Evolutionary conservation across 2,329 filamentous ascomycete species (phyloP).

Genomic region (Cryoendolithus antarcticus): DNA sequence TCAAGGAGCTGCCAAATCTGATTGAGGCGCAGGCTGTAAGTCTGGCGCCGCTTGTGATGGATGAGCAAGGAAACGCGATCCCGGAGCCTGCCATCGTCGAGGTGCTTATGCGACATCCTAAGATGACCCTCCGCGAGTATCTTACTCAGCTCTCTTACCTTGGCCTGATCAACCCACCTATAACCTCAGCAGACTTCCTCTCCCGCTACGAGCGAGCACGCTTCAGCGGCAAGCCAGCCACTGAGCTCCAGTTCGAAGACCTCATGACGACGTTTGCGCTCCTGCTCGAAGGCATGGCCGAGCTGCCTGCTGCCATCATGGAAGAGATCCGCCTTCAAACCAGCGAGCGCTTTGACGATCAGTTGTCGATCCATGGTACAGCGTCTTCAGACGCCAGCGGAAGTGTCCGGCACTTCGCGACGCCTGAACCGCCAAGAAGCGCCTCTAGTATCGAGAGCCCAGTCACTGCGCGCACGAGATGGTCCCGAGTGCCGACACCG

Average conservation of each 20-base stretch:
- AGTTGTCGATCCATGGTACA: no score
- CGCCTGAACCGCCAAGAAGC: constrained; percentile 9
- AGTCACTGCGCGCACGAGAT: constrained; percentile 16
- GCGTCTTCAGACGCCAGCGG: background rate
- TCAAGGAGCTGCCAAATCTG: constrained; percentile 74
- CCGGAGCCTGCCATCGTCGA: constrained; percentile 43
- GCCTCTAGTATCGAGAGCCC: constrained; percentile 15
- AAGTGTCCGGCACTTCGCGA: constrained; percentile 4
- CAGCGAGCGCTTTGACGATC: constrained; percentile 2
- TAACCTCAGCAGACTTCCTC: constrained; percentile 51
- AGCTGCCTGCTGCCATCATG: constrained; percentile 45
- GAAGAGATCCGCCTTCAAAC: constrained; percentile 25
- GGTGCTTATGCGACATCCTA: constrained; percentile 55
- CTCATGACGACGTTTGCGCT: constrained; percentile 80
- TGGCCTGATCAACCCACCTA: constrained; percentile 45
- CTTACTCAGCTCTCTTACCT: constrained; percentile 57
- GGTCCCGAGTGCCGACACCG: constrained; percentile 12
- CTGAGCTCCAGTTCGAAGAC: constrained; percentile 57
- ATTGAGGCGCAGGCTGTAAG: constrained; percentile 91
- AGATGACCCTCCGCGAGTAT: constrained; percentile 71
- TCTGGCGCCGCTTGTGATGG: constrained; percentile 45
- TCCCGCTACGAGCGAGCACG: constrained; percentile 69
- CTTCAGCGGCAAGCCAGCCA: constrained; percentile 60
- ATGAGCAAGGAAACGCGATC: no score
- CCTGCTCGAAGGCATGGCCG: constrained; percentile 61